Base-by-base conservation (phyloP, 176 grass and related monocot species). In the Poa annua region DNA sequence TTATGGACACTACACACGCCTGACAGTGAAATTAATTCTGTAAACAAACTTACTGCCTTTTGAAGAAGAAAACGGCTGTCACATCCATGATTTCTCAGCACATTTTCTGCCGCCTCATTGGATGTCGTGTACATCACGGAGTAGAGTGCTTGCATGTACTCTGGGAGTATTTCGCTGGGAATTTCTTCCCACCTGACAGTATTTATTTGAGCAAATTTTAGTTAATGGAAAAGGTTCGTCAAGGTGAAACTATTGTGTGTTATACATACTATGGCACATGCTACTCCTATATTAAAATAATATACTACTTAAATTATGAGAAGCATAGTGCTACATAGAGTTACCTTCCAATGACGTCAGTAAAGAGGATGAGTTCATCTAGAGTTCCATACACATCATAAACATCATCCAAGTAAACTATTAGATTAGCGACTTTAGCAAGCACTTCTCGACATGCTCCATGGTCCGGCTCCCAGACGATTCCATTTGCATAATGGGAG, bases 381-480 rank as follows among this genome's bases (percentile, higher is more conserved):
- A 82, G 42, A 0, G 80, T 89, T 51, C 92, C 86, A 45, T 94
- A 94, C 1, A 94, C 55, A 73, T 94, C 92, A 57, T 89, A 94
- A 1, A 91, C 69, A 83, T 94, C 89, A 52, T 94, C 92, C 33
- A 94, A 53, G n/a, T 64, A 45, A 5, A 87, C 35, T 21, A 87
- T 50, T 0, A 94, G 61, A 73, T 47, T 8, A 13, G 9, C 26
- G 0, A 55, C 8, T 84, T 79, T 94, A 13, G 92, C 72, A 11
- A 91, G 16, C 1, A 39, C 49, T 53, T 89, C 76, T 0, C 87
- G 75, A 5, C 76, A 85, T 11, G 5, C 5, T 20, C 71, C 72
- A 5, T 65, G 3, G 1, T 85, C 32, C 0, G 89, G 87, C 22
- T 83, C 84, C 29, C 70, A 85, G 0, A 76, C 49, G 9, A 82